A percentile compares a stretch with the other conserved stretches of the same genome.
These are phyloP conservation scores for Erodium maritimum DNA, from an alignment of 345 rosid species.

Conservation along the genomic window DNA sequence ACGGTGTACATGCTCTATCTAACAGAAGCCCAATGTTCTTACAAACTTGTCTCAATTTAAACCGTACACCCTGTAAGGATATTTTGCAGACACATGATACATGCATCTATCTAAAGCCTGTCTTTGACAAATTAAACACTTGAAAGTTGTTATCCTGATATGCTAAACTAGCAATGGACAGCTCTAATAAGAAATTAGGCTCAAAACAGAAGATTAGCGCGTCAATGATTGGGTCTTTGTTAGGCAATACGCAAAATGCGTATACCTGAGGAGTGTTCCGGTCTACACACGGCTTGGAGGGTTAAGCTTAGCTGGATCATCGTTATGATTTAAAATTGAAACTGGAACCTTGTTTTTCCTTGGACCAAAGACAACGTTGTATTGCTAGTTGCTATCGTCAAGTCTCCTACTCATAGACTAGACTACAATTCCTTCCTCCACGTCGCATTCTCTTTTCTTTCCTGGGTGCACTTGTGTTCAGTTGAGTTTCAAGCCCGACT, in stretches of 20 bases:
- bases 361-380: background rate
- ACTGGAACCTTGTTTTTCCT: background rate
- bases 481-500: background rate
- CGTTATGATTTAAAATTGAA: background rate
- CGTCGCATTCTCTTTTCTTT: background rate
- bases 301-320: background rate
- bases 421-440: background rate
- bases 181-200: background rate
- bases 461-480: background rate
- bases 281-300: slow-evolving; percentile 2
- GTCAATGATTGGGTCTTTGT: background rate
- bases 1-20: no score
- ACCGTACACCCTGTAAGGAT: no score
- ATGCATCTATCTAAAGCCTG: no score
- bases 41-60: no score
- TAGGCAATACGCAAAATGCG: background rate
- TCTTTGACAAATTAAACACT: no score
- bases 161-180: background rate
- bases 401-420: background rate
- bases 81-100: no score
- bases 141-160: no score
- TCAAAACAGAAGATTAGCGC: background rate
- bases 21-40: no score
- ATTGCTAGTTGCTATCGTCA: background rate
- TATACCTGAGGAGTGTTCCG: background rate